phyloP scores from a whole-genome alignment of 225 moss, liverwort and hornwort genomes.

The Ulota crispa region DNA sequence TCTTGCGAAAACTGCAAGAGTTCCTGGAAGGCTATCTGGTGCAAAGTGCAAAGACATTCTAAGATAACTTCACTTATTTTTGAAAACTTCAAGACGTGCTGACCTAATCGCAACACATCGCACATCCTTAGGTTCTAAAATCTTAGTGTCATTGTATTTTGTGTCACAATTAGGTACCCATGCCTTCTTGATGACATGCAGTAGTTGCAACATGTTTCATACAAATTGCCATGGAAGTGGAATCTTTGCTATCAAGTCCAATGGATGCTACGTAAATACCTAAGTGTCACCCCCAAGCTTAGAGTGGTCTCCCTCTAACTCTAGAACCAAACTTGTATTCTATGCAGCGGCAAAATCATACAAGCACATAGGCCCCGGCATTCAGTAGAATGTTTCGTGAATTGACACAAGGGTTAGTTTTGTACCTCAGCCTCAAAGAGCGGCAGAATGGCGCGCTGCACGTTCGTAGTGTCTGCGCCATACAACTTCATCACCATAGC shows the following conservation, averaged over 20 bases:
- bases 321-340: too few species aligned
- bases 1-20: background rate
- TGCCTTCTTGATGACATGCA: too few species aligned
- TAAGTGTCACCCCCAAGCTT: too few species aligned
- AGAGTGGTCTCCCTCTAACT: too few species aligned
- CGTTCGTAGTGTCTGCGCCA: conserved; percentile 22
- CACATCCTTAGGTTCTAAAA: background rate
- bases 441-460: conserved; percentile 32
- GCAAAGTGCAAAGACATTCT: background rate
- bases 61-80: too few species aligned
- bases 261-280: background rate
- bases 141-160: background rate
- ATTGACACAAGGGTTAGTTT: background rate
- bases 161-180: background rate
- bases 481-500: conserved; percentile 39
- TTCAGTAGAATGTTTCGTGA: background rate
- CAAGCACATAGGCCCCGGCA: background rate
- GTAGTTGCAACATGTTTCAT: background rate
- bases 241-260: background rate
- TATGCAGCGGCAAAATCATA: background rate
- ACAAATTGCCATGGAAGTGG: background rate
- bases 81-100: too few species aligned
- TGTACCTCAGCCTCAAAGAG: conserved; percentile 25
- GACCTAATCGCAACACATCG: background rate
- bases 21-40: background rate